phyloP scores from a whole-genome alignment of 495 filamentous ascomycete species.

The Trichodelitschia bisporula region DNA sequence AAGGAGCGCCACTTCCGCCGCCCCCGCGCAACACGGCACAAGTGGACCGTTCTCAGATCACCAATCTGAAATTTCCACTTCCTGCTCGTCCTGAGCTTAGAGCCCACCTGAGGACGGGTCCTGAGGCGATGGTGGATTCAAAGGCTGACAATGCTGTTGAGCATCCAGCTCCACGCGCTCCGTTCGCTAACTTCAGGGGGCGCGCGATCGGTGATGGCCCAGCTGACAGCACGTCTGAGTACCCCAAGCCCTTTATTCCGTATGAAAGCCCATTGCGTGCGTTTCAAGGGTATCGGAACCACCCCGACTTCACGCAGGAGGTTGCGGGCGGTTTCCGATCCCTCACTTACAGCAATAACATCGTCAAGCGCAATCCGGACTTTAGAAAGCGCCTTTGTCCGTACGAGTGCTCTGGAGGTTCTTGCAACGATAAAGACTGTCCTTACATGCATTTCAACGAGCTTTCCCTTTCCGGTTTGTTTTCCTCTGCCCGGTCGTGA shows the following conservation, averaged over 20 bases:
- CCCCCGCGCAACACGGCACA: no score
- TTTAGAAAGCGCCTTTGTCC: conserved; percentile 45
- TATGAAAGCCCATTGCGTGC: conserved; percentile 63
- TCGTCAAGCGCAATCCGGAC: conserved; percentile 71
- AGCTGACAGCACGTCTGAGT: not conserved
- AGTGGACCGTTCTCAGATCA: no score
- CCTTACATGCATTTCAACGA: conserved; percentile 57
- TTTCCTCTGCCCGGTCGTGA: conserved; percentile 1
- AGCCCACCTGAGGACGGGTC: no score
- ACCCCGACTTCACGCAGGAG: conserved; percentile 42
- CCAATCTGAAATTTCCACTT: no score
- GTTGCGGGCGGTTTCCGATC: conserved; percentile 62
- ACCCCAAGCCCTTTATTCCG: conserved; percentile 17
- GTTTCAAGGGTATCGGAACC: conserved; percentile 77
- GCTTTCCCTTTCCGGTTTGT: conserved; percentile 66
- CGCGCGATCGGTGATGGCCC: conserved; percentile 3
- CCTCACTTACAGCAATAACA: conserved; percentile 74
- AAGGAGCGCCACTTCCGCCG: no score
- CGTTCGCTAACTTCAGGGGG: conserved; percentile 7
- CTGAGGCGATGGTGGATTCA: no score
- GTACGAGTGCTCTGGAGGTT: conserved; percentile 43
- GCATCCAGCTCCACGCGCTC: not conserved
- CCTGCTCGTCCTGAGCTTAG: no score
- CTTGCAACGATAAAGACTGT: conserved; percentile 49
- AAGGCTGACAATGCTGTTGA: not conserved